Evolutionary conservation across 352 stramenopile species (phyloP), one percentile per base, ranked within the genome.

Genomic region (Globisporangium cederbergense): DNA sequence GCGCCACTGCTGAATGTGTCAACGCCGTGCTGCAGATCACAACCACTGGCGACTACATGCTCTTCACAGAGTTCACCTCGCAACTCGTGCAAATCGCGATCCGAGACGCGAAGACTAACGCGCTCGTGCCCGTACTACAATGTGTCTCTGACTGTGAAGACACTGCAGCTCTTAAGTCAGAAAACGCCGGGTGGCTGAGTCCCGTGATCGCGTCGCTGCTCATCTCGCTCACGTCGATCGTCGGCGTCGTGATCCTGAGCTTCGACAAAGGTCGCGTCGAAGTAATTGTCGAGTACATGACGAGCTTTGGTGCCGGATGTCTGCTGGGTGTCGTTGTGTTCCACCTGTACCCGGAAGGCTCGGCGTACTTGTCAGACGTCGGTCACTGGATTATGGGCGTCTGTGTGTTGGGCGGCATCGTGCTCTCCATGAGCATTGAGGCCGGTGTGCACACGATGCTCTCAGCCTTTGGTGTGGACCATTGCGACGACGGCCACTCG

Each of bases 251-350:
- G 18, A 45, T 71, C 45, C 56, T 71, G 10, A 60, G 60, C 38
- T 66, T 71, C 53, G 54, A 61, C 58, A 60, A 67, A 42, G 58
- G 59, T 8, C 36, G 14, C 25, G 43, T 59, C n/a, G 65, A 71
- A 50, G 43, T 50, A 34, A 34, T 71, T 25, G 52, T 71, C 36
- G 51, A 71, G 36, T 67, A 64, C 49, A 67, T 67, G 47, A 71
- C 62, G 45, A 71, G 59, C 65, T 71, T 71, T 42, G 65, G 30
- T 2, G 65, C 65, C 8, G 65, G 65, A 1, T 81, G 74, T 58
- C 54, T 81, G 55, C 45, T 81, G 10, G 74, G 67, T 14, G 74
- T 81, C 58, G 68, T 75, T 4, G 68, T 74, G 13, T 81, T 81
- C 50, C 74, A 78, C 60, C 54, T 81, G 52, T 76, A 74, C 30